Evolutionary conservation across 2,329 filamentous ascomycete species (phyloP).

Genomic region (Botrytis elliptica): DNA sequence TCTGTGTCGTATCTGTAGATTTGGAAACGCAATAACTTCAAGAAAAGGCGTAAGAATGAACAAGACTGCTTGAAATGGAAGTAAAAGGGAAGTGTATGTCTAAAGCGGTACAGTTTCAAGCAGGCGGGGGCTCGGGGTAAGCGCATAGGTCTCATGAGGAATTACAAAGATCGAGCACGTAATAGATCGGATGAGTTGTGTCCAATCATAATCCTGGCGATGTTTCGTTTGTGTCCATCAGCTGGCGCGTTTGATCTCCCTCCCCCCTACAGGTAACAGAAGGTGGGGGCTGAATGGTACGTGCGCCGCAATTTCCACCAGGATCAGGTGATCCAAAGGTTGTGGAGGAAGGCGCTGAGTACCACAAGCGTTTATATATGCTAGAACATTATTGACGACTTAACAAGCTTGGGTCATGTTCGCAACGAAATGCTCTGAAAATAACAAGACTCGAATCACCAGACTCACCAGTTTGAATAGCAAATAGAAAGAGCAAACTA

Average conservation of each 20-base stretch:
- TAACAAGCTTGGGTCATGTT: too few species aligned
- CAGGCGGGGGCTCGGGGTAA: background rate
- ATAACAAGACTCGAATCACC: background rate
- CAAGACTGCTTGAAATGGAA: background rate
- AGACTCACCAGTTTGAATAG: background rate
- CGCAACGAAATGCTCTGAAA: background rate
- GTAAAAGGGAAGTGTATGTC: background rate
- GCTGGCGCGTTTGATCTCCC: constrained; percentile 5
- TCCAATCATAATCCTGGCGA: background rate
- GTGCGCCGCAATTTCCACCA: background rate
- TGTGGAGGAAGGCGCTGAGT: background rate
- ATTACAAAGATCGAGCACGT: constrained; percentile 11
- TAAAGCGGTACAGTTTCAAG: background rate
- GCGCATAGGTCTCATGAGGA: background rate
- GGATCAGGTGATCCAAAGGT: background rate
- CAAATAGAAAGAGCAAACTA: background rate
- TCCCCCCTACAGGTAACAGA: background rate
- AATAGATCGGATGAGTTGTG: constrained; percentile 1
- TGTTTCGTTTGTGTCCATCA: background rate
- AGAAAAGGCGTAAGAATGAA: background rate
- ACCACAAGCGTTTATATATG: background rate
- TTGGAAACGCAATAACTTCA: background rate
- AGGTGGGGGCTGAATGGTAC: background rate
- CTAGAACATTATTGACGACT: too few species aligned
- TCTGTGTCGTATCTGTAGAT: background rate